These are phyloP conservation scores for Fusarium chlamydosporum DNA, from an alignment of 2,329 filamentous ascomycete species.

Conservation along the genomic window DNA sequence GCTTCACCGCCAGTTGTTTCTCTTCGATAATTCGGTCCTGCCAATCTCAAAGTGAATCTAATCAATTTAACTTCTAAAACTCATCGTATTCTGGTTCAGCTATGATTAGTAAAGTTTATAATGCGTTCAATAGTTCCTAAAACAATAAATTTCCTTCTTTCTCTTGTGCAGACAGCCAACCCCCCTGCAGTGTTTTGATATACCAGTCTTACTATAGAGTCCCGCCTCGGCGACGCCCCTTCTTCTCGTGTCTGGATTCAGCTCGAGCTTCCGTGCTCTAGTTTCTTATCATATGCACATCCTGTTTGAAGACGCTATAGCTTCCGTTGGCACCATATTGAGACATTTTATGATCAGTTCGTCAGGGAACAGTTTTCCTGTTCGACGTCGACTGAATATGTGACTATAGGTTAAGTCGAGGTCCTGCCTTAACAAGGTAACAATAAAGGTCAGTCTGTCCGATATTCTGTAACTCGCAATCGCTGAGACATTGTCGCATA, in stretches of 20 bases:
- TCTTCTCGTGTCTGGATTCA: constrained; percentile 2
- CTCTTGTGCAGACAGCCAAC: constrained; percentile 1
- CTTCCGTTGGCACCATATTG: constrained; percentile 11
- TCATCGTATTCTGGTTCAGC: background rate
- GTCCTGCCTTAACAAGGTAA: background rate
- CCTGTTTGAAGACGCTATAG: constrained; percentile 9
- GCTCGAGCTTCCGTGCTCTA: constrained; percentile 11
- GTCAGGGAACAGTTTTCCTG: background rate
- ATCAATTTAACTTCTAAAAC: constrained; percentile 30
- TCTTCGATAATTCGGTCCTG: constrained; percentile 24
- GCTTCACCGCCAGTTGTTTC: constrained; percentile 49
- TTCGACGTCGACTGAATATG: constrained; percentile 4
- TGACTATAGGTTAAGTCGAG: constrained; percentile 16
- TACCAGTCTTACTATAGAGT: constrained; percentile 6
- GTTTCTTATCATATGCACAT: constrained; percentile 4
- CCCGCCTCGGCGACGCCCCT: constrained; percentile 15
- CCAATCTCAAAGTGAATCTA: constrained; percentile 29
- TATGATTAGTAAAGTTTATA: background rate
- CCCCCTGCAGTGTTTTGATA: constrained; percentile 11
- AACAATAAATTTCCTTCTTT: background rate
- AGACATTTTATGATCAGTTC: constrained; percentile 2
- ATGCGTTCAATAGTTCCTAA: background rate
- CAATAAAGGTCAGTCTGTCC: background rate
- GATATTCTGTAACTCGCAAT: background rate
- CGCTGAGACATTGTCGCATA: background rate